Base-by-base conservation (phyloP, 768 basidiomycete genomes). In the Baorangia bicolor region DNA sequence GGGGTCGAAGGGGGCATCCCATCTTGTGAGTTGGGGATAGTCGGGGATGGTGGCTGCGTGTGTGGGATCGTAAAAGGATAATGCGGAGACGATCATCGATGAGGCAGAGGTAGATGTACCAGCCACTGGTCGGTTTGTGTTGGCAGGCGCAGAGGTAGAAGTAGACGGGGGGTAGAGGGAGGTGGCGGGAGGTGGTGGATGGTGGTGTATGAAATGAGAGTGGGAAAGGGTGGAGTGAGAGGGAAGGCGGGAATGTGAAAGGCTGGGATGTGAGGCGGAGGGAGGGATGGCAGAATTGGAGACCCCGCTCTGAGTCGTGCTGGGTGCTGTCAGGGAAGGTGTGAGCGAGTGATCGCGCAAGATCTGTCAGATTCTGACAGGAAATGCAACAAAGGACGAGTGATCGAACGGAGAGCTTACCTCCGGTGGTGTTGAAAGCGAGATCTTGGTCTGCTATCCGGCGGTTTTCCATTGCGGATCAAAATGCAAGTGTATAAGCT, bases 1-100 rank as follows among this genome's bases (percentile, higher is more conserved):
- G 11, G 60, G 35, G 11, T 51, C 46, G 10, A 68, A 70, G 18
- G 55, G 59, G 4, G 40, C 33, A 18, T 57, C 42, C 65, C 61
- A 72, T 57, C 49, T 71, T 20, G 70, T 64, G 75, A 77, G 76
- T 41, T 76, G 73, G 48, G 78, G 77, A 62, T 81, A 82, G 49
- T 78, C 73, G 2, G 56, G 66, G 48, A 57, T 69, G 63, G 69
- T 51, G 21, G 65, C 62, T n/a, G 69, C 62, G 4, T 73, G 71
- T 20, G 78, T 70, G 6, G 81, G 73, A 51, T 81, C 81, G 64
- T 83, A 85, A 61, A 82, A 82, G 8, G 81, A 76, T 10, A 81
- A 74, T 0, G 75, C 73, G 16, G 83, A 76, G 35, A 80, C 79
- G 58, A 85, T 84, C 84, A 85, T 84, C 38, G 63, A 53, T 7